These are phyloP conservation scores for Triangularia setosa DNA, from an alignment of 2,329 filamentous ascomycete genomes.

Conservation along the genomic window DNA sequence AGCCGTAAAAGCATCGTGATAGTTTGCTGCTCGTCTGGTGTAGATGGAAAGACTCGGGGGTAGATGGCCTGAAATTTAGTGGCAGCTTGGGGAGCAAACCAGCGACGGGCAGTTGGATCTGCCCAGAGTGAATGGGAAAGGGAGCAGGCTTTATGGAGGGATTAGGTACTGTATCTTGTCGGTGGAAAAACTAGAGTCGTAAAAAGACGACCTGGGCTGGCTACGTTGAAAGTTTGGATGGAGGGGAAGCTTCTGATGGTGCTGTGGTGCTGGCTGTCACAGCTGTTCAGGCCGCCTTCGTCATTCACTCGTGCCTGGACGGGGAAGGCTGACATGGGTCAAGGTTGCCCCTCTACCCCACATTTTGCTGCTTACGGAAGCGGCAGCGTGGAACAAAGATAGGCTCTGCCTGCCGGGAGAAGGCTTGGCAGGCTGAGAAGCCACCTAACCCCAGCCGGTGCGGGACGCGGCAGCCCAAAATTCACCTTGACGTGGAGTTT, in stretches of 20 bases:
- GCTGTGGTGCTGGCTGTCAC: background rate
- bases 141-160: background rate
- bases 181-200: background rate
- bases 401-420: background rate
- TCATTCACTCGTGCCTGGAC: slow-evolving; percentile 24
- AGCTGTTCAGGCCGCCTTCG: slow-evolving; percentile 18
- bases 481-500: slow-evolving; percentile 16
- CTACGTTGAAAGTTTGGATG: background rate
- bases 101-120: background rate
- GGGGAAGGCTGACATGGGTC: background rate
- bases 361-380: slow-evolving; percentile 3
- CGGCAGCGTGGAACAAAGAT: background rate
- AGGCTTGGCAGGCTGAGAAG: background rate
- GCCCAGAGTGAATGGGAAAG: background rate
- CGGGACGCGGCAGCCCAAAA: slow-evolving; percentile 13
- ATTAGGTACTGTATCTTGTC: background rate
- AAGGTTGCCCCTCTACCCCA: slow-evolving; percentile 5
- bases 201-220: background rate
- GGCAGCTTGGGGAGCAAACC: background rate
- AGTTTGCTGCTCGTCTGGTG: background rate
- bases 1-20: slow-evolving; percentile 75
- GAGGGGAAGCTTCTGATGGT: background rate
- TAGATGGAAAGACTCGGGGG: background rate
- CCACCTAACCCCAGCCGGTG: background rate
- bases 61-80: background rate